Evolutionary conservation across 495 filamentous ascomycete genomes (phyloP).

Genomic region (Xylaria cubensis): DNA sequence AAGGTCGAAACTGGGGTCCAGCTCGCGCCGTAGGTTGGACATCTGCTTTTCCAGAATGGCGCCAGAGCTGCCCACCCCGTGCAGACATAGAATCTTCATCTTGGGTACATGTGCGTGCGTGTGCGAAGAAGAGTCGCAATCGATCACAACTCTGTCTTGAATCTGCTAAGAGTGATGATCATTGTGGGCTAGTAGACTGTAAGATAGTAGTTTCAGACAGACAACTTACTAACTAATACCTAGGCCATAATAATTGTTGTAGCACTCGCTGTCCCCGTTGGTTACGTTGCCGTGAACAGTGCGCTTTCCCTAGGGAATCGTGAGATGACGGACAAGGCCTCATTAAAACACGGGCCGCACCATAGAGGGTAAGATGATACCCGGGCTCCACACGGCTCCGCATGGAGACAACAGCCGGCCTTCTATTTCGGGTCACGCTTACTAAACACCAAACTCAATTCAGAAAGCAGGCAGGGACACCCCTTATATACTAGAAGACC

Average conservation of each 20-base stretch:
- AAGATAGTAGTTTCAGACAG: too few species aligned
- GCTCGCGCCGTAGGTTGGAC: background rate
- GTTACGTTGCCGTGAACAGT: background rate
- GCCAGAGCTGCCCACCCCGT: constrained; percentile 15
- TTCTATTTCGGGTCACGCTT: background rate
- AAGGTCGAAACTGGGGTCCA: constrained; percentile 7
- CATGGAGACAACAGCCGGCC: background rate
- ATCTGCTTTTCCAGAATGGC: constrained; percentile 14
- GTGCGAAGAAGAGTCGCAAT: background rate
- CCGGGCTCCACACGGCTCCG: background rate
- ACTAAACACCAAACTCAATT: background rate
- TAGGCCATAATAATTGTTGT: background rate
- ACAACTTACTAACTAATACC: background rate
- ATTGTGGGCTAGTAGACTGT: too few species aligned
- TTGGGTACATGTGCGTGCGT: background rate
- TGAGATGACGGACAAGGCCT: background rate
- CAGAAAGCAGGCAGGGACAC: background rate
- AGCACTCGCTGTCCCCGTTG: background rate
- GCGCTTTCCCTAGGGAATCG: background rate
- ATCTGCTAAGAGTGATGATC: background rate
- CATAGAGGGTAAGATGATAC: background rate
- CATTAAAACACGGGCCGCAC: background rate
- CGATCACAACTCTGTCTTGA: background rate
- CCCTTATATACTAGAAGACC: background rate
- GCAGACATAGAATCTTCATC: constrained; percentile 15